Conservation (phyloP, 2,329 filamentous ascomycete genomes). For the Plenodomus biglobosus region DNA sequence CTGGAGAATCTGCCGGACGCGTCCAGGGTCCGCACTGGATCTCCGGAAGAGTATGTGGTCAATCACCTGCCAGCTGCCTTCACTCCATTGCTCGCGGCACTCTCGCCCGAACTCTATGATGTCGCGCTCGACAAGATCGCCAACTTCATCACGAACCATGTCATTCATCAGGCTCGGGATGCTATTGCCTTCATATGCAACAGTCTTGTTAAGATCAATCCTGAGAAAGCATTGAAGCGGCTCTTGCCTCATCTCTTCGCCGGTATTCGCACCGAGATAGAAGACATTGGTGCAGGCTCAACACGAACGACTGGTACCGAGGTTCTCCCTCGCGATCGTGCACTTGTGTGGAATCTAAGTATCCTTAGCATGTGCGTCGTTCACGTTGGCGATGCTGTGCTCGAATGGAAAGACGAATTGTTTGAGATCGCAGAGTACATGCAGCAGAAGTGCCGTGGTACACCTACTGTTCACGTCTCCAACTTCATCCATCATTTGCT, state of each 20-base stretch:
- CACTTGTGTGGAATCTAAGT: slow-evolving; percentile 93
- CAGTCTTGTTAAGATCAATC: slow-evolving; percentile 91
- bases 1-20: slow-evolving; percentile 94
- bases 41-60: slow-evolving; percentile 94
- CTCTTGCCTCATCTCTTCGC: slow-evolving; percentile 88
- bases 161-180: slow-evolving; percentile 94
- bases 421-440: slow-evolving; percentile 92
- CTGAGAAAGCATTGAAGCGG: slow-evolving; percentile 86
- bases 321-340: slow-evolving; percentile 87
- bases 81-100: slow-evolving; percentile 82
- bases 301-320: slow-evolving; percentile 92
- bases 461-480: slow-evolving; percentile 93
- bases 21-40: slow-evolving; percentile 81
- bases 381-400: slow-evolving; percentile 85
- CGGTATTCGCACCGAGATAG: slow-evolving; percentile 94
- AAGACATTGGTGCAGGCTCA: slow-evolving; percentile 93
- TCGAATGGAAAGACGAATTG: slow-evolving; percentile 85
- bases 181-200: slow-evolving; percentile 99
- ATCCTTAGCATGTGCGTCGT: slow-evolving; percentile 98
- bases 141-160: slow-evolving; percentile 87
- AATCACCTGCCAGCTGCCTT: slow-evolving; percentile 92
- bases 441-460: slow-evolving; percentile 91
- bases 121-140: slow-evolving; percentile 89
- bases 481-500: slow-evolving; percentile 97
- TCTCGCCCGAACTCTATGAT: slow-evolving; percentile 93